Base-by-base conservation (phyloP, 306 rosid genomes). In the Morella rubra region DNA sequence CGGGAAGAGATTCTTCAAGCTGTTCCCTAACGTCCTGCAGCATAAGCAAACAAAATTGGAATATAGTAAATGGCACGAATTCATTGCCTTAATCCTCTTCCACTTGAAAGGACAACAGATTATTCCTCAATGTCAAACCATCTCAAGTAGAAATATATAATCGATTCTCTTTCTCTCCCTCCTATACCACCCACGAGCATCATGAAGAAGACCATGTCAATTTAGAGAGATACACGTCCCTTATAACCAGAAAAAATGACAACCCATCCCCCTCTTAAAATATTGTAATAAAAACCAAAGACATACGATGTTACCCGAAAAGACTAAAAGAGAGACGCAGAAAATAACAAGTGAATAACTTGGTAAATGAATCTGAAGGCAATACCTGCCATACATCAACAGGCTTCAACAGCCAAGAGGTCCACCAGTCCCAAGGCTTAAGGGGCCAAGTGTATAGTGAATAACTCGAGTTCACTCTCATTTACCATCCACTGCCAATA, bases 371-470 rank as follows among this genome's bases (percentile, higher is more conserved):
- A 65, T 32, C 15, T 65, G 50, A 65, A 65, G 46, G 50, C 13
- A 65, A 73, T 88, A 96, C 99, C 99, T 92, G 98, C 99, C 99
- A 96, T 79, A 93, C 95, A 91, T 92, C 99, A 60, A 96, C 99
- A 27, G 98, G 99, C 81, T 96, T 96, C 89, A 96, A 80, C 77
- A 96, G 96, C 99, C 99, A 96, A 72, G 99, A 91, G 44, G 99
- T 96, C 99, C 99, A 96, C 99, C 99, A 96, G 83, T 96, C 99
- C 99, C 99, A 96, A 81, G 99, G 99, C 86, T 96, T 96, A 76
- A 96, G 96, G 69, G 99, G 44, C 99, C 99, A 5, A 96, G 93
- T 13, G 99, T 96, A 79, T 96, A 96, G 84, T 96, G 99, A 79
- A 96, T 91, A 77, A 96, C 97, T 37, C 87, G 91, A 92, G 98